phyloP scores from a whole-genome alignment of 345 rosid genomes.

The Syzygium grande region DNA sequence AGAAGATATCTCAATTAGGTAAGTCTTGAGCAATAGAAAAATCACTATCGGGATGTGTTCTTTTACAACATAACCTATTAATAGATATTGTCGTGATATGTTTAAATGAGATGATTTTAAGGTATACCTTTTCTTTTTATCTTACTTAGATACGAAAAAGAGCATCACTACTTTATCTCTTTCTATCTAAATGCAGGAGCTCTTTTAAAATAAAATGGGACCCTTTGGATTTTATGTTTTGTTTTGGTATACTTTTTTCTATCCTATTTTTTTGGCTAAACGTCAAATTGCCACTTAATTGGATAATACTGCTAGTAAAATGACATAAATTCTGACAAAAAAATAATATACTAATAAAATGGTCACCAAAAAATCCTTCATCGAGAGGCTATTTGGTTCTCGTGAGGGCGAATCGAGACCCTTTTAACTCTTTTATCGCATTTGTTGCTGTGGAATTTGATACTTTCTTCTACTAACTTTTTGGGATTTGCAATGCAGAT shows the following conservation, averaged over 20 bases:
- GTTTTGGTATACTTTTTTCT: neutral
- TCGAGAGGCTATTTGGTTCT: neutral
- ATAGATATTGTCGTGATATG: neutral
- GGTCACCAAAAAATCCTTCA: neutral
- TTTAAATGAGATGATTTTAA: neutral
- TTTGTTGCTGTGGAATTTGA: slow-evolving; percentile 17
- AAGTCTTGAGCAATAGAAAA: neutral
- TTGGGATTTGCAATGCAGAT: slow-evolving; percentile 5
- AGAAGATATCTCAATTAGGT: neutral
- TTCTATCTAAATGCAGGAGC: neutral
- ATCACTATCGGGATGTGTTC: neutral
- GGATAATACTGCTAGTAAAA: neutral
- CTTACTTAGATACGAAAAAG: neutral
- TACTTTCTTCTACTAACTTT: neutral
- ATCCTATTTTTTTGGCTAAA: neutral
- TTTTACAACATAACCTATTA: neutral
- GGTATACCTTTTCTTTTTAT: neutral
- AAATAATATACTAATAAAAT: neutral
- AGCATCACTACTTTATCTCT: neutral
- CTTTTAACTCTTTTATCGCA: neutral
- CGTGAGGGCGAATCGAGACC: neutral
- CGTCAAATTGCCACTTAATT: neutral
- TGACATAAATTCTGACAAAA: too few relatives aligned
- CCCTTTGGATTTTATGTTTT: neutral
- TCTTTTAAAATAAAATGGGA: neutral